Evolutionary conservation across 164 flowering plant species (phyloP).

Genomic region (Paratinospora sagittata): DNA sequence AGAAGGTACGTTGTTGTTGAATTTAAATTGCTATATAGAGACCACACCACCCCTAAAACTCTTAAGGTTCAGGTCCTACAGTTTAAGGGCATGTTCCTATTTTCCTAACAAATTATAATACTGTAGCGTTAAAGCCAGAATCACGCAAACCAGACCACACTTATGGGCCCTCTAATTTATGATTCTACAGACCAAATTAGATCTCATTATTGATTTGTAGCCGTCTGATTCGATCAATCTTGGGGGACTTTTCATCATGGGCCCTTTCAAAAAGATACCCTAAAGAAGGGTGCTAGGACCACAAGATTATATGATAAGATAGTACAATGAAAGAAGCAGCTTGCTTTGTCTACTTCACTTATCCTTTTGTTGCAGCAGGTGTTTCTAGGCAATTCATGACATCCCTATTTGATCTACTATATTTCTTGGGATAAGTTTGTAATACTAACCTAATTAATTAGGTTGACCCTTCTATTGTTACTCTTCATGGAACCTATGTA

Average conservation of each 20-base stretch:
- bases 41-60: background rate
- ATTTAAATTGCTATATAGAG: too few species aligned
- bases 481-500: background rate
- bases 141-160: background rate
- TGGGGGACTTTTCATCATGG: background rate
- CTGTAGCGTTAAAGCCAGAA: background rate
- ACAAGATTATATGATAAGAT: background rate
- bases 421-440: background rate
- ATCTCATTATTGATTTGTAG: background rate
- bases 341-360: too few species aligned
- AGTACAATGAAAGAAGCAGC: background rate
- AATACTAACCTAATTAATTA: background rate
- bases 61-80: conserved; percentile 1
- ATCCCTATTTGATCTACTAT: background rate
- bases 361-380: too few species aligned
- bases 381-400: background rate
- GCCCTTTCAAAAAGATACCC: background rate
- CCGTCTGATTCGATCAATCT: background rate
- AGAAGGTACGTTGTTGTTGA: background rate
- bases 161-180: background rate
- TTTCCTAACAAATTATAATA: background rate
- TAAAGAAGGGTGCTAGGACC: background rate
- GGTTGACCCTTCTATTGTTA: background rate
- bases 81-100: background rate
- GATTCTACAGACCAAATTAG: background rate